Evolutionary conservation across 257 asterid species (phyloP).

Genomic region (Avicennia marina): DNA sequence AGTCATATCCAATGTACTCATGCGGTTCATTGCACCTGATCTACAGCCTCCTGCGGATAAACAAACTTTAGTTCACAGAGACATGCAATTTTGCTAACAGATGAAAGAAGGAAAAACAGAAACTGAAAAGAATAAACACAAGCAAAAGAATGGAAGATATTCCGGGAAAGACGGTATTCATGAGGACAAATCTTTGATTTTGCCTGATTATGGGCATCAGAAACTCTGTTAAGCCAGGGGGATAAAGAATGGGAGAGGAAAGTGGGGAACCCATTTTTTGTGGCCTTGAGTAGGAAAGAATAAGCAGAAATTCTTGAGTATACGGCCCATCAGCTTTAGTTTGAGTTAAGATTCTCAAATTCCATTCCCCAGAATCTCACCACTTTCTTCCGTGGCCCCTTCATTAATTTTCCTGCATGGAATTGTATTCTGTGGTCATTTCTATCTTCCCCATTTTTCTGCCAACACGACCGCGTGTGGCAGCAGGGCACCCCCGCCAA

Average conservation of each 20-base stretch:
- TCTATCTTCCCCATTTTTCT: conserved; percentile 16
- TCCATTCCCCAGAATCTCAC: conserved; percentile 45
- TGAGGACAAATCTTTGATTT: conserved; percentile 21
- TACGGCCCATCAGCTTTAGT: conserved; percentile 39
- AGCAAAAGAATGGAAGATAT: conserved; percentile 5
- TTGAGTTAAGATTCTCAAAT: conserved; percentile 58
- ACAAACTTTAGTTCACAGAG: background rate
- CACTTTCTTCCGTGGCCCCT: background rate
- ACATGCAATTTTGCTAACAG: background rate
- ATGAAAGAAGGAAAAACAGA: background rate
- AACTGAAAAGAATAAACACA: background rate
- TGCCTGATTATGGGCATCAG: conserved; percentile 37
- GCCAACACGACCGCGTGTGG: conserved; percentile 17
- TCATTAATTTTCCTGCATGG: conserved; percentile 16
- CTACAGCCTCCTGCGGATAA: too few species aligned
- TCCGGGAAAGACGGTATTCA: conserved; percentile 2
- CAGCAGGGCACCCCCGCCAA: conserved; percentile 20
- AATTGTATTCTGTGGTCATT: conserved; percentile 69
- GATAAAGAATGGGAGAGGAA: conserved; percentile 29
- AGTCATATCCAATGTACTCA: too few species aligned
- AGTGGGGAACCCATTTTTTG: conserved; percentile 60
- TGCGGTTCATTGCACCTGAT: too few species aligned
- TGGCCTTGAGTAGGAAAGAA: conserved; percentile 51
- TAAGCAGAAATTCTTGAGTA: conserved; percentile 43
- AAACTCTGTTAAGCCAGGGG: conserved; percentile 35